These are phyloP conservation scores for Talaromyces funiculosus DNA, from an alignment of 2,329 filamentous ascomycete species.

Conservation along the genomic window DNA sequence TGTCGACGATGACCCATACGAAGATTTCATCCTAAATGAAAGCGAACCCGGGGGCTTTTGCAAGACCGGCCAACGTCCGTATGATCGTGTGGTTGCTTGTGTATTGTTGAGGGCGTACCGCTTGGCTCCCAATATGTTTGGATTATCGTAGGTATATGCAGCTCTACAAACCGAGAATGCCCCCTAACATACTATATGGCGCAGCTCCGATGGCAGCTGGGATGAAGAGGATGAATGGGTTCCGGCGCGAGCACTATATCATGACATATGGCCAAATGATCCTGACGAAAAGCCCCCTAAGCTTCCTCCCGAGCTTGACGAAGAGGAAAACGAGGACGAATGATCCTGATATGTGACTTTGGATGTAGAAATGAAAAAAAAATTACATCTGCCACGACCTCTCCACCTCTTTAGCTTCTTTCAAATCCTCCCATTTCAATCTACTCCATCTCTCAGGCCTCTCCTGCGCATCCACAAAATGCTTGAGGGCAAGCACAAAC, in stretches of 20 bases:
- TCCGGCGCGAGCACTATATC: not conserved
- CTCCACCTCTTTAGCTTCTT: slow-evolving; percentile 24
- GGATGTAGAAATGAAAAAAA: not conserved
- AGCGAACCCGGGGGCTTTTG: not conserved
- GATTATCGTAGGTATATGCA: not conserved
- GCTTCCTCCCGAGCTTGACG: not conserved
- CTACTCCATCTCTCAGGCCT: slow-evolving; percentile 40
- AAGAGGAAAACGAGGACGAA: not conserved
- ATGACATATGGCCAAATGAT: not conserved
- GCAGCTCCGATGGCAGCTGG: not conserved
- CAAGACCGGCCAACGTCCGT: not conserved
- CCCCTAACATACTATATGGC: not conserved
- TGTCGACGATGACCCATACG: not conserved
- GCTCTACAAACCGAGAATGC: not conserved
- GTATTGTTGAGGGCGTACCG: not conserved
- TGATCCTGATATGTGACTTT: not conserved
- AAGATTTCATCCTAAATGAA: not conserved
- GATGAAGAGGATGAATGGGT: not conserved
- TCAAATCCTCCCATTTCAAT: slow-evolving; percentile 34
- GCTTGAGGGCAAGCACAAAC: slow-evolving; percentile 47
- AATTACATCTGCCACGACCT: slow-evolving; percentile 20
- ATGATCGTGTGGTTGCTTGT: not conserved
- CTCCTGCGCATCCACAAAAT: slow-evolving; percentile 46
- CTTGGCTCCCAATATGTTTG: not conserved
- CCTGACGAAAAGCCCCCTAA: not conserved